Percentiles rank a stretch among this genome's conserved stretches.
Conservation (phyloP, 768 basidiomycete genomes). For the Russula brevipes region DNA sequence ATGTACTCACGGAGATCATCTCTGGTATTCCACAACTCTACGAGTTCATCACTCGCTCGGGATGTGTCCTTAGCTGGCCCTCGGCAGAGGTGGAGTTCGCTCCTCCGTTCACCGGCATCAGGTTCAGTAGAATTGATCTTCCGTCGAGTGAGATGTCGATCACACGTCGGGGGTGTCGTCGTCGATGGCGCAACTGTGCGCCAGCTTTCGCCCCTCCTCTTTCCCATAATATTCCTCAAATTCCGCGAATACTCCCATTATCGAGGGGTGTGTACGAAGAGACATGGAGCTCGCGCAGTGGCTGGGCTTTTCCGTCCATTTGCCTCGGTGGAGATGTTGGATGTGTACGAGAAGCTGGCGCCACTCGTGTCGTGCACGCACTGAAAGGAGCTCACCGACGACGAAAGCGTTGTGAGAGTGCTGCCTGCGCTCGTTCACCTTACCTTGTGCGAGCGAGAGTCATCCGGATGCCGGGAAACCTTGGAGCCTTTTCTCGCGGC, state of each 20-base stretch:
- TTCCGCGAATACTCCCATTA: neutral
- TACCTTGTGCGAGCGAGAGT: too few relatives aligned
- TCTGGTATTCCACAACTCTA: neutral
- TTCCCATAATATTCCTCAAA: neutral
- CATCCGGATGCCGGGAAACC: too few relatives aligned
- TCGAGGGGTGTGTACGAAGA: too few relatives aligned
- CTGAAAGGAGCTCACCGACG: neutral
- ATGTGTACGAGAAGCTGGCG: neutral
- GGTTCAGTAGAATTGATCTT: too few relatives aligned
- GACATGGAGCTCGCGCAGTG: neutral
- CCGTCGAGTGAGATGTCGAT: too few relatives aligned
- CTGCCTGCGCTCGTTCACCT: too few relatives aligned
- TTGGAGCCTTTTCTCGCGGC: too few relatives aligned
- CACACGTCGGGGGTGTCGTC: too few relatives aligned
- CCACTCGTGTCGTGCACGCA: neutral
- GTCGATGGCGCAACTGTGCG: neutral
- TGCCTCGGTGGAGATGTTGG: neutral
- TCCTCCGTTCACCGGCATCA: too few relatives aligned
- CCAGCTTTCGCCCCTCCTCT: neutral
- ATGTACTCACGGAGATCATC: neutral
- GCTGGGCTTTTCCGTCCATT: neutral
- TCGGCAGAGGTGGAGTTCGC: too few relatives aligned
- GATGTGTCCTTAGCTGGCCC: too few relatives aligned
- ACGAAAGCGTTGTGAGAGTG: neutral
- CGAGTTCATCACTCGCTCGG: neutral